A percentile compares a stretch with the other conserved stretches of the same genome.
Evolutionary conservation across 192 early-diverging fungal species (phyloP).

Genomic region (Pilobolus umbonatus): DNA sequence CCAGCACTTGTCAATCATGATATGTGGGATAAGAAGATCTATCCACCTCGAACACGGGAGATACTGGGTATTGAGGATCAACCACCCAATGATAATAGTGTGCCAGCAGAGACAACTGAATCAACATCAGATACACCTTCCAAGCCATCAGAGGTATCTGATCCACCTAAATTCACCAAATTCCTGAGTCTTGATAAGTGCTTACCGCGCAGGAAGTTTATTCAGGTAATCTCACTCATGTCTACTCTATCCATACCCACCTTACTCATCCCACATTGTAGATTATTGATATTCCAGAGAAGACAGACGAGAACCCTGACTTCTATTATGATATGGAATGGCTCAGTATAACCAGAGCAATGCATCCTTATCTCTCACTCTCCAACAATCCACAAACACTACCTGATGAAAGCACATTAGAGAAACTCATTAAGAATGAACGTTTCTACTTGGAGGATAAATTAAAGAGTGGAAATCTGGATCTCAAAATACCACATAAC

Average conservation of each 20-base stretch:
- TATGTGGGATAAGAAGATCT: slow-evolving; percentile 22
- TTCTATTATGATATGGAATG: slow-evolving; percentile 86
- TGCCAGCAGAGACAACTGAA: slow-evolving; percentile 21
- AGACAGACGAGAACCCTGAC: slow-evolving; percentile 14
- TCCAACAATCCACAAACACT: slow-evolving; percentile 40
- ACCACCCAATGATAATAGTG: not conserved
- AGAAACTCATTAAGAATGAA: slow-evolving; percentile 55
- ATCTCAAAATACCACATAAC: slow-evolving; percentile 69
- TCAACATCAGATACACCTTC: not conserved
- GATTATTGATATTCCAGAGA: slow-evolving; percentile 46
- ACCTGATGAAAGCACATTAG: slow-evolving; percentile 40
- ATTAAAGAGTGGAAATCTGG: slow-evolving; percentile 46
- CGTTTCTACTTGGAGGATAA: slow-evolving; percentile 61
- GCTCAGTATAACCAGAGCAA: slow-evolving; percentile 69
- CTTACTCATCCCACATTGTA: slow-evolving; percentile 24
- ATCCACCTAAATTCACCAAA: slow-evolving; percentile 45
- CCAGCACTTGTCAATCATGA: slow-evolving; percentile 61
- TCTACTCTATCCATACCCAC: not conserved
- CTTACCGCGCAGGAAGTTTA: slow-evolving; percentile 65
- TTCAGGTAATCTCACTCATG: slow-evolving; percentile 57
- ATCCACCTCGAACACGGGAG: slow-evolving; percentile 13
- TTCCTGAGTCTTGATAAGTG: slow-evolving; percentile 98
- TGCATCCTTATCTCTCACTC: slow-evolving; percentile 51
- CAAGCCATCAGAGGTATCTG: not conserved
- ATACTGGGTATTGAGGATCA: slow-evolving; percentile 25